A percentile compares a stretch with the other conserved stretches of the same genome.
These are phyloP conservation scores for Madurella fahalii DNA, from an alignment of 2,329 filamentous ascomycete species.

Conservation along the genomic window DNA sequence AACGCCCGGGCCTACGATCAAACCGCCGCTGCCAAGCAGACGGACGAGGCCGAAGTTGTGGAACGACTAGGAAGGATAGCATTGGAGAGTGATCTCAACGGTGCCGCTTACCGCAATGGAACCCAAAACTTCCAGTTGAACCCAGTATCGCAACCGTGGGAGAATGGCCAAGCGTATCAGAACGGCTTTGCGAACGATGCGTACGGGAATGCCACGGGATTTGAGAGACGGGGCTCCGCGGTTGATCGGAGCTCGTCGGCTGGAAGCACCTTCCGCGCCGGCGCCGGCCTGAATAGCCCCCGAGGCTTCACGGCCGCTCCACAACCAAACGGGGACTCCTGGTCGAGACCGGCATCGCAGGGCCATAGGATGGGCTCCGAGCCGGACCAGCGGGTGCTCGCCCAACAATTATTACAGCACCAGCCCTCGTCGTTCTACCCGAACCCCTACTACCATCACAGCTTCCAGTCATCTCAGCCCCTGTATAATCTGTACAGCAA, in stretches of 20 bases:
- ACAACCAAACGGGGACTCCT: conserved; percentile 33
- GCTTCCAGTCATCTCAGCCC: conserved; percentile 37
- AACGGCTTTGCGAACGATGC: conserved; percentile 29
- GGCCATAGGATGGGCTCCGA: conserved; percentile 30
- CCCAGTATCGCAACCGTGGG: conserved; percentile 45
- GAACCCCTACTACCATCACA: conserved; percentile 31
- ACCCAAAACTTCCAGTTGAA: conserved; percentile 44
- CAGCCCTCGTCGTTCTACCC: conserved; percentile 31
- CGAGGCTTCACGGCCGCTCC: conserved; percentile 30
- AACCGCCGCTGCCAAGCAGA: conserved; percentile 29
- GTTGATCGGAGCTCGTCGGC: conserved; percentile 38
- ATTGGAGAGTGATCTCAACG: conserved; percentile 32
- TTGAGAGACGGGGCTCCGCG: conserved; percentile 36
- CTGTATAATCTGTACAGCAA: conserved; percentile 34
- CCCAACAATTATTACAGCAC: conserved; percentile 33
- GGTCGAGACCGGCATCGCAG: conserved; percentile 36
- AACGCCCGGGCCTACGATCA: conserved; percentile 35
- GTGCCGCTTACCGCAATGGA: conserved; percentile 17
- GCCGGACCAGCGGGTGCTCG: conserved; percentile 31
- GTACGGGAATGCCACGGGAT: conserved; percentile 30
- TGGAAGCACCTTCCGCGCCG: conserved; percentile 30
- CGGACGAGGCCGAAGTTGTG: conserved; percentile 36
- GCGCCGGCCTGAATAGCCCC: conserved; percentile 29
- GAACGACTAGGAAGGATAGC: conserved; percentile 34
- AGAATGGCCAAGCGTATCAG: conserved; percentile 32